These are phyloP conservation scores for Monosporascus sp. DNA, from an alignment of 2,329 filamentous ascomycete genomes.

Conservation along the genomic window DNA sequence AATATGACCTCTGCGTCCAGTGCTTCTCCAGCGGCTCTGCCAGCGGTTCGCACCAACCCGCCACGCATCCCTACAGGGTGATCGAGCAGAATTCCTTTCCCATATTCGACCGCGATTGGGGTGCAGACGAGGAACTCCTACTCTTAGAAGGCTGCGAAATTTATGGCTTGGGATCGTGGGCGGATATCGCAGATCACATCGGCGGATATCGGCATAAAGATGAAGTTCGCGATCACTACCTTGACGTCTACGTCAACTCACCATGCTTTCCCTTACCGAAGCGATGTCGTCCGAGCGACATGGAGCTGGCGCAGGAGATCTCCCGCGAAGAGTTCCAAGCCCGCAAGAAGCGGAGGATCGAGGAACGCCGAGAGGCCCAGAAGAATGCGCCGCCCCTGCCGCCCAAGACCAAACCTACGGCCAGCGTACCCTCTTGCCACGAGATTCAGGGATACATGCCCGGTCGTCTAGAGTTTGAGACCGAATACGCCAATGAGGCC, in stretches of 20 bases:
- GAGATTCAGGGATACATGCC: slow-evolving; percentile 99
- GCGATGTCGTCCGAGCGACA: slow-evolving; percentile 77
- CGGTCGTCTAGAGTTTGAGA: slow-evolving; percentile 93
- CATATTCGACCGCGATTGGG: slow-evolving; percentile 93
- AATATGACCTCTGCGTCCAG: slow-evolving; percentile 94
- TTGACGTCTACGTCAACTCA: slow-evolving; percentile 80
- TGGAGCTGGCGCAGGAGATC: slow-evolving; percentile 69
- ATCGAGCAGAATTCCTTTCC: slow-evolving; percentile 98
- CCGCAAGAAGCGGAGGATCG: slow-evolving; percentile 87
- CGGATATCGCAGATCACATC: slow-evolving; percentile 96
- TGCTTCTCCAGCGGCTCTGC: slow-evolving; percentile 82
- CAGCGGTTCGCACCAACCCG: slow-evolving; percentile 79
- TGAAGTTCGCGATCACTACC: slow-evolving; percentile 92
- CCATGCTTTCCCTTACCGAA: slow-evolving; percentile 80
- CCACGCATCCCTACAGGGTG: slow-evolving; percentile 81
- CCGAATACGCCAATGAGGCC: slow-evolving; percentile 93
- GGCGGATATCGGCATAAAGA: slow-evolving; percentile 92
- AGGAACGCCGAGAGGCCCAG: slow-evolving; percentile 80
- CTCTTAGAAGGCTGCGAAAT: slow-evolving; percentile 91
- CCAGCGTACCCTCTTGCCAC: slow-evolving; percentile 91
- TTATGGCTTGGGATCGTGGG: slow-evolving; percentile 95
- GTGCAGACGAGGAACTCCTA: slow-evolving; percentile 92
- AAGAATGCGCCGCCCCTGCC: slow-evolving; percentile 78
- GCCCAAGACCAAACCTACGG: slow-evolving; percentile 92
- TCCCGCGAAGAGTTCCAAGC: slow-evolving; percentile 90